Evolutionary conservation across 306 rosid species (phyloP).

Genomic region (Mimosa pudica): DNA sequence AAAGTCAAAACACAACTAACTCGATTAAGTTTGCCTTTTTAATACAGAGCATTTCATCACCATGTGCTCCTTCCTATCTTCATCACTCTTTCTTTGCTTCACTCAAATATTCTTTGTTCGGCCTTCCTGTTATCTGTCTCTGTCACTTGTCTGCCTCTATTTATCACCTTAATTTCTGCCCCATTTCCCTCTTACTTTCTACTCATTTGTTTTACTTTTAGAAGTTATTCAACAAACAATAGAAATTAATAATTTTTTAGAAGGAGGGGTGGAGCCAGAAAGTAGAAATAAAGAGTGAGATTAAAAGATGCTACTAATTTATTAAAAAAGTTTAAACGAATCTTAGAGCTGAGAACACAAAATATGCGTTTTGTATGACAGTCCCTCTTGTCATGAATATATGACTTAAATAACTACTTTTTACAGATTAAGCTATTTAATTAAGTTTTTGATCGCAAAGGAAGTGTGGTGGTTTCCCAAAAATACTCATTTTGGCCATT

Average conservation of each 20-base stretch:
- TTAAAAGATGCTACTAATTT: too few species aligned
- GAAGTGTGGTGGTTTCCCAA: too few species aligned
- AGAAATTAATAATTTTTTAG: background rate
- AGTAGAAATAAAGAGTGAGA: background rate
- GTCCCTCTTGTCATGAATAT: too few species aligned
- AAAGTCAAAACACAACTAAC: conserved; percentile 46
- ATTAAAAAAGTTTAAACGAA: too few species aligned
- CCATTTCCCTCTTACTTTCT: background rate
- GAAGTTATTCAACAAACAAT: background rate
- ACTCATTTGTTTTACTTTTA: too few species aligned
- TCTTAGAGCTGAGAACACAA: background rate
- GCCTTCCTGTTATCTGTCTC: background rate
- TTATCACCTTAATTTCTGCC: background rate
- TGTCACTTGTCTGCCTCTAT: background rate
- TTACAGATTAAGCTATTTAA: too few species aligned
- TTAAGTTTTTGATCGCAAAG: too few species aligned
- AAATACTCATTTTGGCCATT: too few species aligned
- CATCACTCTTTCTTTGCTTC: background rate
- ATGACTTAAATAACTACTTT: too few species aligned
- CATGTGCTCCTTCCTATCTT: background rate
- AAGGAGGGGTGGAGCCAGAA: background rate
- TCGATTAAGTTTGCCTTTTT: background rate
- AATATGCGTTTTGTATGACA: too few species aligned
- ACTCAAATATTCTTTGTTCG: background rate
- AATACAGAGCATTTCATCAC: background rate